phyloP scores from a whole-genome alignment of 345 rosid species.

The Noccaea caerulescens region DNA sequence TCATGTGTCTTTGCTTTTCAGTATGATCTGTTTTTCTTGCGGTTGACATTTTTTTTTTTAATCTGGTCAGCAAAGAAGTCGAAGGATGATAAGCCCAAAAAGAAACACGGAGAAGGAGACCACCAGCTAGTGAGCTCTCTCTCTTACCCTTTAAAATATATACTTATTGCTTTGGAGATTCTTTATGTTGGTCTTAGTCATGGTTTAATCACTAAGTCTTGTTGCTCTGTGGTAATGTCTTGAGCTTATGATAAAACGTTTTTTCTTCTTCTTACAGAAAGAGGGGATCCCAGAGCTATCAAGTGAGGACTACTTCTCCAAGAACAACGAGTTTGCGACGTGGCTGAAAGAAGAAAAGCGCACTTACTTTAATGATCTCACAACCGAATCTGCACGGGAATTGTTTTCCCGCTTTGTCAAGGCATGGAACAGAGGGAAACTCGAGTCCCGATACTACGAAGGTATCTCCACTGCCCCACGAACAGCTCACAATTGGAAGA shows the following conservation, averaged over 20 bases:
- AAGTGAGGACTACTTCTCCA: constrained; percentile 79
- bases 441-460: constrained; percentile 74
- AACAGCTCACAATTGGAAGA: constrained; percentile 81
- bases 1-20: not conserved
- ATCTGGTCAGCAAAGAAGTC: constrained; percentile 74
- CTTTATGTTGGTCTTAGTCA: not conserved
- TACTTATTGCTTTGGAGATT: constrained; percentile 7
- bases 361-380: constrained; percentile 82
- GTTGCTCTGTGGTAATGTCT: constrained; percentile 10
- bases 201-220: not conserved
- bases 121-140: constrained; percentile 51
- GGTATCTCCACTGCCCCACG: constrained; percentile 80
- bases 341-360: constrained; percentile 86
- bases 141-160: not conserved
- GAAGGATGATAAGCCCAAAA: constrained; percentile 66
- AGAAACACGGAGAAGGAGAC: constrained; percentile 55
- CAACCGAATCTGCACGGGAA: constrained; percentile 71
- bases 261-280: constrained; percentile 50
- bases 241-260: not conserved
- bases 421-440: constrained; percentile 82
- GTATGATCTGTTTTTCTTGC: constrained; percentile 4
- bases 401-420: constrained; percentile 65
- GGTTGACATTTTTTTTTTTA: constrained; percentile 12
- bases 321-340: constrained; percentile 87
- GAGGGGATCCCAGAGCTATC: constrained; percentile 66